Base-by-base conservation (phyloP, 495 filamentous ascomycete species). In the Xylaria acuta region DNA sequence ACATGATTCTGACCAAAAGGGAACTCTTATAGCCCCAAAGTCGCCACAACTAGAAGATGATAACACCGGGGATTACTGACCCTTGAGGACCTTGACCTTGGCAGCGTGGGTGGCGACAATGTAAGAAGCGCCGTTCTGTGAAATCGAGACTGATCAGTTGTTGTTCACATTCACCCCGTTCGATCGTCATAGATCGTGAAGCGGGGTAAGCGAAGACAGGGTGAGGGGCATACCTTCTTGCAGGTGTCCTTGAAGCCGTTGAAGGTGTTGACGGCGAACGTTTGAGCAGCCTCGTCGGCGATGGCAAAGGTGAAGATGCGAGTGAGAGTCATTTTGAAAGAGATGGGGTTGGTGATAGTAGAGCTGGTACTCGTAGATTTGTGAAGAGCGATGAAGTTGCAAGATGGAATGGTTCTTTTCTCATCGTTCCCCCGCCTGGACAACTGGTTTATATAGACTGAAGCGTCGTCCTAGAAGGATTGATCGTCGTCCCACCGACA, bases 401-500 rank as follows among this genome's bases (percentile, higher is more conserved):
- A 38, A 34, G 67, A 69, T 69, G 67, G 40, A 30, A 59, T 59
- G 53, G 53, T 69, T 12, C 36, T 58, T 34, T 47, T 45, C 53
- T 69, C 51, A 38, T 47, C 40, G 3, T 32, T 59, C 22, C 1
- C 8, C 38, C n/a, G 38, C 40, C 40, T 25, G 53, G 53, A 45
- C 11, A 30, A 45, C 51, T n/a, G 67, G 67, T 69, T 69, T 69
- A 69, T 69, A 69, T 69, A 69, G 67, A 69, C 67, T 41, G 51
- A 60, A 25, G 22, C 47, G 25, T 47, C 40, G 16, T 47, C 22
- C 51, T 1, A 27, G 34, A 47, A 53, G 67, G 67, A 69, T 58
- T 69, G 67, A 69, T 69, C 67, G 67, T 69, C 67, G 38, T 69
- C 16, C 51, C 22, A 60, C 38, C 67, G 67, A 69, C 67, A 69